Percentiles rank a stretch among this genome's conserved stretches.
phyloP scores from a whole-genome alignment of 2,329 filamentous ascomycete genomes.

The Pezicula rhizophila region DNA sequence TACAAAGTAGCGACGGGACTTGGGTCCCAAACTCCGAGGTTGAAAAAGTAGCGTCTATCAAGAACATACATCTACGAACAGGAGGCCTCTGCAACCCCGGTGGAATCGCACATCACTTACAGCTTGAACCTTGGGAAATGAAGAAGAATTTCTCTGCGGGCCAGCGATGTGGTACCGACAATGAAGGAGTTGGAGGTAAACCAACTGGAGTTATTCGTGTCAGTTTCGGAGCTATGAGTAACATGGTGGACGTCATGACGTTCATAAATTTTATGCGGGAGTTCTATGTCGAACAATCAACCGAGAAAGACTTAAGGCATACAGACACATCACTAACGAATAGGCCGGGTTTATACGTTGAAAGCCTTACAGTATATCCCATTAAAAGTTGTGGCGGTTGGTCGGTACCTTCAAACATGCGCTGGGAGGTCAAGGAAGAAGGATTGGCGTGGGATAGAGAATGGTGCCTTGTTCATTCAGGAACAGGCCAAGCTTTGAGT shows the following conservation, averaged over 20 bases:
- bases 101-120: slow-evolving; percentile 66
- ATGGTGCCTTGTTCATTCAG: slow-evolving; percentile 89
- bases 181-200: slow-evolving; percentile 64
- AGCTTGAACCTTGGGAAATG: slow-evolving; percentile 73
- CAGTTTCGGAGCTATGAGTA: slow-evolving; percentile 88
- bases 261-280: slow-evolving; percentile 64
- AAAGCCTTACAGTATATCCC: slow-evolving; percentile 71
- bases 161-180: slow-evolving; percentile 73
- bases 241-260: slow-evolving; percentile 60
- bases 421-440: slow-evolving; percentile 75
- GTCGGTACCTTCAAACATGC: slow-evolving; percentile 51
- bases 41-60: slow-evolving; percentile 77
- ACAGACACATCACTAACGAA: neutral
- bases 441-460: slow-evolving; percentile 92
- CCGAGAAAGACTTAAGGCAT: neutral
- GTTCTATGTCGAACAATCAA: slow-evolving; percentile 42
- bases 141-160: slow-evolving; percentile 77
- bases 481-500: slow-evolving; percentile 75
- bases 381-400: slow-evolving; percentile 92
- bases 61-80: slow-evolving; percentile 75
- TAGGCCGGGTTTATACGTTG: slow-evolving; percentile 40
- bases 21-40: slow-evolving; percentile 78
- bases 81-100: slow-evolving; percentile 90
- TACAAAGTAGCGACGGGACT: slow-evolving; percentile 60
- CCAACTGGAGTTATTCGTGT: slow-evolving; percentile 81